phyloP scores from a whole-genome alignment of 176 grass and related monocot species.

The Poa pratensis region DNA sequence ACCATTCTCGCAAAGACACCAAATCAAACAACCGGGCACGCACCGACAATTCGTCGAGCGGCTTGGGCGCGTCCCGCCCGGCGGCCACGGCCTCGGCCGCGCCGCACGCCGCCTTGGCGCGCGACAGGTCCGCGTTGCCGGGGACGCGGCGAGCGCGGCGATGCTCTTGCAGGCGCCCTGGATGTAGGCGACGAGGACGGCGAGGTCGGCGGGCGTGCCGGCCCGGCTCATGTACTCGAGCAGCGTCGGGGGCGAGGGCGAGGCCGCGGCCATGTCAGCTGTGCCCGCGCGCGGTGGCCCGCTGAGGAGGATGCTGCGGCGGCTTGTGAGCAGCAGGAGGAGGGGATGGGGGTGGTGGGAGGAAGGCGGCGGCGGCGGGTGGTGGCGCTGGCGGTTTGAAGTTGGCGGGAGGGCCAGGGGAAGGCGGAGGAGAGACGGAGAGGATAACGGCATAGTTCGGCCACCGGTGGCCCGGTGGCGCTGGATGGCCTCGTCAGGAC shows the following conservation, averaged over 20 bases:
- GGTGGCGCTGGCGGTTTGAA: constrained; percentile 34
- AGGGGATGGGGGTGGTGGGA: not conserved
- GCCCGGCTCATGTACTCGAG: constrained; percentile 62
- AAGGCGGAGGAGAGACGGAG: not conserved
- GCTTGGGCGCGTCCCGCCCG: constrained; percentile 76
- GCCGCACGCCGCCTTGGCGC: constrained; percentile 1
- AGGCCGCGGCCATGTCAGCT: constrained; percentile 35
- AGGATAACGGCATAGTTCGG: constrained; percentile 50
- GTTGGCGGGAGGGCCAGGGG: constrained; percentile 37
- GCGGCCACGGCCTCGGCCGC: not conserved
- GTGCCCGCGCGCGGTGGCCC: constrained; percentile 3
- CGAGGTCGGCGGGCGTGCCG: constrained; percentile 56
- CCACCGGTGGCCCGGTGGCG: not conserved
- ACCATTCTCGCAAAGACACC: not conserved
- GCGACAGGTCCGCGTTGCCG: constrained; percentile 52
- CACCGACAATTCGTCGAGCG: constrained; percentile 86
- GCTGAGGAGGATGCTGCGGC: not conserved
- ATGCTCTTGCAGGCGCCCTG: constrained; percentile 93
- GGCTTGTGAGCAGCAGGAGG: not conserved
- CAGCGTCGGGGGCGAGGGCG: constrained; percentile 46
- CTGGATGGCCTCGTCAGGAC: not conserved
- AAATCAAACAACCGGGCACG: not conserved
- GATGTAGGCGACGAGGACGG: constrained; percentile 71
- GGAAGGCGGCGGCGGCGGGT: not conserved
- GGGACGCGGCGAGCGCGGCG: constrained; percentile 73